Evolutionary conservation across 129 eudicot genomes (phyloP).

Genomic region (Mikania micrantha): DNA sequence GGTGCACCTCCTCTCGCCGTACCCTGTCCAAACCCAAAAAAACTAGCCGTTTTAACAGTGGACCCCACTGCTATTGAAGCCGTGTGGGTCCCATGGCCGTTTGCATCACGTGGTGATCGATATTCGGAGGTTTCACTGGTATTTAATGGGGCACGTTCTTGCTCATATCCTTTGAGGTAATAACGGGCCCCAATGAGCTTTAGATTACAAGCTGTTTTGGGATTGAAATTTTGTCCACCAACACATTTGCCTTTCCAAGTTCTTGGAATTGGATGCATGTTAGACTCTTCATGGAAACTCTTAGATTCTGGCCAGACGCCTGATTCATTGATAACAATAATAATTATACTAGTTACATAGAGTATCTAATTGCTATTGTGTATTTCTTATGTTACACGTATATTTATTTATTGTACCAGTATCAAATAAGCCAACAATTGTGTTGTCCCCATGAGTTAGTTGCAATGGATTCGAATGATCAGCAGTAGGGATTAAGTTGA

Average conservation of each 20-base stretch:
- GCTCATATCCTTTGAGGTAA: slow-evolving; percentile 55
- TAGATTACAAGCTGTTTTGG: slow-evolving; percentile 41
- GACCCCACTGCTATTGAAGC: slow-evolving; percentile 69
- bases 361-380: neutral
- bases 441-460: slow-evolving; percentile 40
- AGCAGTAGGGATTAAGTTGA: slow-evolving; percentile 26
- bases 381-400: neutral
- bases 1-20: slow-evolving; percentile 76
- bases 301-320: slow-evolving; percentile 81
- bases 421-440: slow-evolving; percentile 63
- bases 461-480: slow-evolving; percentile 38
- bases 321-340: slow-evolving; percentile 13
- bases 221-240: slow-evolving; percentile 43
- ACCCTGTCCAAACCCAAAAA: slow-evolving; percentile 49
- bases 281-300: slow-evolving; percentile 59
- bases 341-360: too few species aligned
- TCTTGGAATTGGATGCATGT: slow-evolving; percentile 44
- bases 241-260: slow-evolving; percentile 62
- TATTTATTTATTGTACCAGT: slow-evolving; percentile 32
- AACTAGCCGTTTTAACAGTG: slow-evolving; percentile 33
- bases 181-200: slow-evolving; percentile 70
- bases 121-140: slow-evolving; percentile 31
- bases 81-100: slow-evolving; percentile 81
- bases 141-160: slow-evolving; percentile 29
- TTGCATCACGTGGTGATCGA: slow-evolving; percentile 43